phyloP scores from a whole-genome alignment of 176 grass and related monocot species.

The Areca catechu region DNA sequence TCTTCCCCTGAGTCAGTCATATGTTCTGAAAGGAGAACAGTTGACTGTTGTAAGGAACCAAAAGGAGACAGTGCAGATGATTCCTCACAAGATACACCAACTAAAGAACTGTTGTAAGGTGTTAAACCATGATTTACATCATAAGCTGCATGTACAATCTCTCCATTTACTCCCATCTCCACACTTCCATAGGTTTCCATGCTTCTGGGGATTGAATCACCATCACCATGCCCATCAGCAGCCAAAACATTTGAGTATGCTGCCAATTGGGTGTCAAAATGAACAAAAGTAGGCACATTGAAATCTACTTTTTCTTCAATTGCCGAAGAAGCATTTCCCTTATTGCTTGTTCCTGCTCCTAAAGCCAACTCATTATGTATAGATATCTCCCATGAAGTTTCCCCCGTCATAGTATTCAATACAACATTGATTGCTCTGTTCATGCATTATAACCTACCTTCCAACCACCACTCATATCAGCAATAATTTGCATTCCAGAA shows the following conservation, averaged over 20 bases:
- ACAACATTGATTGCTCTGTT: no score
- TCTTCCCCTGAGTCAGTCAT: not conserved
- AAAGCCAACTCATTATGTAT: slow-evolving; percentile 19
- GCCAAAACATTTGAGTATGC: slow-evolving; percentile 33
- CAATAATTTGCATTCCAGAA: no score
- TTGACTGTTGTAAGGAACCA: not conserved
- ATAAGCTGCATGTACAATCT: slow-evolving; percentile 15
- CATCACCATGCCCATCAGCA: slow-evolving; percentile 20
- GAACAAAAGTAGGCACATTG: slow-evolving; percentile 24
- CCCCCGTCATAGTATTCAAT: no score
- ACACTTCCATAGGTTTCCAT: slow-evolving; percentile 28
- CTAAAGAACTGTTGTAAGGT: no score
- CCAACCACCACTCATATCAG: no score
- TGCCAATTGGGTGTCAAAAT: slow-evolving; percentile 24
- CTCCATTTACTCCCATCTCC: slow-evolving; percentile 24
- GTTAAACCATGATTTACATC: not conserved
- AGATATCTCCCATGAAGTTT: slow-evolving; percentile 95
- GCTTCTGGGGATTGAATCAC: not conserved
- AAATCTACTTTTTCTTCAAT: slow-evolving; percentile 25
- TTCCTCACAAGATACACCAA: no score
- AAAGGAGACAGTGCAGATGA: no score
- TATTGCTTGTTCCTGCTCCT: not conserved
- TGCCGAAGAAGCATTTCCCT: slow-evolving; percentile 5
- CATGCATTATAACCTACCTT: no score
- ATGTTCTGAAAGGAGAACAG: slow-evolving; percentile 3